Evolutionary conservation across 768 basidiomycete genomes (phyloP).

Genomic region (Lentinus brumalis): DNA sequence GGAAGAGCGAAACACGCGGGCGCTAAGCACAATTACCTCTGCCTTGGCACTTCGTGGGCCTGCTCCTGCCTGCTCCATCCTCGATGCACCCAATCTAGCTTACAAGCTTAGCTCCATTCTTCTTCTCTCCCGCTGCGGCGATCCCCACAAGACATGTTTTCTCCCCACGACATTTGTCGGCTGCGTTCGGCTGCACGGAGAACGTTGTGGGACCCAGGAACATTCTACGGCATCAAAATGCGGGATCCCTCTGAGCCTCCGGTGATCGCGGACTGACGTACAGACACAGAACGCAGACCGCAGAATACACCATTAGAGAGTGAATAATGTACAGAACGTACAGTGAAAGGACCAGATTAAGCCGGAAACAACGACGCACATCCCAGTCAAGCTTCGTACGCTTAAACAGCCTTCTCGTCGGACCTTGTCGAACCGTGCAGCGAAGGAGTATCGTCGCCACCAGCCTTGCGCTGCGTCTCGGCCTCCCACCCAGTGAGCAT

Average conservation of each 20-base stretch:
- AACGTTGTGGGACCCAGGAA: too few species aligned
- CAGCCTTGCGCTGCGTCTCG: conserved; percentile 10
- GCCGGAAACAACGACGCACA: not conserved
- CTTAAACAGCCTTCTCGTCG: conserved; percentile 9
- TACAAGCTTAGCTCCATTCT: not conserved
- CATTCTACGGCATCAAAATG: too few species aligned
- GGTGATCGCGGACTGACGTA: too few species aligned
- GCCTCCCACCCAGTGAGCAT: conserved; percentile 1
- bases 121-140: too few species aligned
- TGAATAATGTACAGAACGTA: too few species aligned
- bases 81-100: not conserved
- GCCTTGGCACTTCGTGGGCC: not conserved
- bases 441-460: not conserved
- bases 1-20: not conserved
- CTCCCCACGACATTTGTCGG: too few species aligned
- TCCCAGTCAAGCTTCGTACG: not conserved
- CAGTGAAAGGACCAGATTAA: too few species aligned
- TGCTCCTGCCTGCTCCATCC: not conserved
- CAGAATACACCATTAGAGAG: too few species aligned
- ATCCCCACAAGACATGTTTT: too few species aligned
- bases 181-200: too few species aligned
- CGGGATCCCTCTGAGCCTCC: too few species aligned
- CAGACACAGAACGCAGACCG: too few species aligned
- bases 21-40: not conserved
- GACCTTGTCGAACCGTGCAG: conserved; percentile 7